A percentile compares a stretch with the other conserved stretches of the same genome.
phyloP scores from a whole-genome alignment of 495 filamentous ascomycete species.

The Penicillium dipodomyicola region DNA sequence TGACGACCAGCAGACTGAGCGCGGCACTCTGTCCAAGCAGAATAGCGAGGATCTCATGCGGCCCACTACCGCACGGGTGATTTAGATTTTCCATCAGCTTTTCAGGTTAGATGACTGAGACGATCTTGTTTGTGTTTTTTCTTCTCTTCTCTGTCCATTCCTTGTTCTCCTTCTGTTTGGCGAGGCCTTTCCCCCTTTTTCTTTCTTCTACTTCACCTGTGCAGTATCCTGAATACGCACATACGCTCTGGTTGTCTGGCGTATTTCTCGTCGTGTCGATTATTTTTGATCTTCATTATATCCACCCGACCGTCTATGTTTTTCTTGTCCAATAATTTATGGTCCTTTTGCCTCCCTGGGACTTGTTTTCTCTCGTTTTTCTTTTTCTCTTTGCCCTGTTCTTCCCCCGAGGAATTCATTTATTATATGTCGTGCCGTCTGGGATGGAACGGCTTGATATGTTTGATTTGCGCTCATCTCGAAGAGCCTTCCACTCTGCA shows the following conservation, averaged over 20 bases:
- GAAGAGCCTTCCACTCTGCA: constrained; percentile 24
- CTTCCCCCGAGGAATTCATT: constrained; percentile 16
- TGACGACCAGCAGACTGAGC: constrained; percentile 44
- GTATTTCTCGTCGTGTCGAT: constrained; percentile 35
- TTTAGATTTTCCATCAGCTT: constrained; percentile 29
- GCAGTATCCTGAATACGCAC: constrained; percentile 24
- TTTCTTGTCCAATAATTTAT: constrained; percentile 27
- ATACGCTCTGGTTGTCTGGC: constrained; percentile 27
- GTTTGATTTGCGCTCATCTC: constrained; percentile 14
- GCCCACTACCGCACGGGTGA: constrained; percentile 34
- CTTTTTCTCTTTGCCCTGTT: constrained; percentile 16
- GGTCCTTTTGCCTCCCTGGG: constrained; percentile 14
- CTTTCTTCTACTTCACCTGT: constrained; percentile 17
- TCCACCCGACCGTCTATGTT: constrained; percentile 22
- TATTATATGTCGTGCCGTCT: constrained; percentile 30
- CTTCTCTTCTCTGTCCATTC: constrained; percentile 24
- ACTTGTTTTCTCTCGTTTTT: constrained; percentile 15
- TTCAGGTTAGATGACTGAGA: constrained; percentile 36
- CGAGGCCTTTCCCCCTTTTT: constrained; percentile 18
- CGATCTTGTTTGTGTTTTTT: constrained; percentile 35
- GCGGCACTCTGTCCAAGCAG: constrained; percentile 46
- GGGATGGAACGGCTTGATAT: constrained; percentile 25
- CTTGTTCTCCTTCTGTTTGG: constrained; percentile 26
- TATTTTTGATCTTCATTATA: constrained; percentile 37
- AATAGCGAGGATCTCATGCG: constrained; percentile 46